Percentiles rank a stretch among this genome's conserved stretches.
phyloP scores from a whole-genome alignment of 2,329 filamentous ascomycete species.

The Aspergillus ochraceus region DNA sequence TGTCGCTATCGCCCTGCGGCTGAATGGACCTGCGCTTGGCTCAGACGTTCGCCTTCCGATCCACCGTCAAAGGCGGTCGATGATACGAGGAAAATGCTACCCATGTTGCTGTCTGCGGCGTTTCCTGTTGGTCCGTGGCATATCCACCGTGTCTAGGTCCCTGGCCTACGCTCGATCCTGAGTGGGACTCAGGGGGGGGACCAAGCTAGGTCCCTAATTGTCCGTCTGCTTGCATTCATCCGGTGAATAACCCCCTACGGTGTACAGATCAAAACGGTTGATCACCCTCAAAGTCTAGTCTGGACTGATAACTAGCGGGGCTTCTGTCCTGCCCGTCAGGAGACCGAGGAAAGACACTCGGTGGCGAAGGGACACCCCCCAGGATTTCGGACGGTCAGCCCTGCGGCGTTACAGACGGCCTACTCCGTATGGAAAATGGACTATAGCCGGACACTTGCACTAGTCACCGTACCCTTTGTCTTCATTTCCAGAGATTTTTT shows the following conservation, averaged over 20 bases:
- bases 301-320: not conserved
- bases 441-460: too few relatives aligned
- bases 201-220: conserved; percentile 5
- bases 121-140: conserved; percentile 9
- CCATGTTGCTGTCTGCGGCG: conserved; percentile 7
- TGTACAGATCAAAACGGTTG: not conserved
- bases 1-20: too few relatives aligned
- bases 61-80: not conserved
- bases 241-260: too few relatives aligned
- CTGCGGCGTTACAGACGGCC: not conserved
- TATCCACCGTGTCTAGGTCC: conserved; percentile 11
- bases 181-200: not conserved
- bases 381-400: not conserved
- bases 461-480: too few relatives aligned
- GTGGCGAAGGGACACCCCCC: too few relatives aligned
- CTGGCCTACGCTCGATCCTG: not conserved
- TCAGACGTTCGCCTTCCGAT: not conserved
- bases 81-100: conserved; percentile 24
- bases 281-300: too few relatives aligned
- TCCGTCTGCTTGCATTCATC: conserved; percentile 6
- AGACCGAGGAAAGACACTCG: too few relatives aligned
- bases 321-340: too few relatives aligned
- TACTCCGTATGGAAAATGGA: too few relatives aligned
- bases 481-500: not conserved
- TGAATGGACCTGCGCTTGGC: not conserved